A percentile compares a stretch with the other conserved stretches of the same genome.
phyloP scores from a whole-genome alignment of 2,329 filamentous ascomycete genomes.

The Colletotrichum lentis region DNA sequence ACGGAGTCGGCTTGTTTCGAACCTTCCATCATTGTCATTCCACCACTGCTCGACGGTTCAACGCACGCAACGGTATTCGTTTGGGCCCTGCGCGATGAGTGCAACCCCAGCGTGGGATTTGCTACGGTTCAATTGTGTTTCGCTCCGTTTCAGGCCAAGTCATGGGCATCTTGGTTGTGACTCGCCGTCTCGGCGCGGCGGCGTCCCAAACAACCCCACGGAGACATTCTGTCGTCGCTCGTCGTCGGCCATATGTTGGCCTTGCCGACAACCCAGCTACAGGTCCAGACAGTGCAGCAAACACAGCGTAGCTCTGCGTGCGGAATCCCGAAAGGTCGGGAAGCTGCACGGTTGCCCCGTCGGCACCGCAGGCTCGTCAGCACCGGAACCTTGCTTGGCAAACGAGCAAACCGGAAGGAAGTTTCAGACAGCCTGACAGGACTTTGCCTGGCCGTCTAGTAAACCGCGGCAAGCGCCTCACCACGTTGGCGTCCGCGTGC shows the following conservation, averaged over 20 bases:
- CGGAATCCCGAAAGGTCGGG: background rate
- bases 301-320: background rate
- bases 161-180: no score
- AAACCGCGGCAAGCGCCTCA: background rate
- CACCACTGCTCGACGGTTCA: conserved; percentile 8
- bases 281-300: conserved; percentile 18
- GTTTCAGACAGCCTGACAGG: background rate
- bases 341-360: conserved; percentile 1
- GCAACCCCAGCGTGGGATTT: conserved; percentile 18
- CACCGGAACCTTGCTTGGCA: background rate
- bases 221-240: background rate
- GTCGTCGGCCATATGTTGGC: background rate
- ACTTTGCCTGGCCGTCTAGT: background rate
- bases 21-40: background rate
- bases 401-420: background rate
- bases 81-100: conserved; percentile 10
- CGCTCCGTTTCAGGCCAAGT: conserved; percentile 24
- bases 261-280: conserved; percentile 8
- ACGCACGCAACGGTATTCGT: background rate
- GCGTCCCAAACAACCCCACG: no score
- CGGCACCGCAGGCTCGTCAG: conserved; percentile 15
- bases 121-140: conserved; percentile 11
- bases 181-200: background rate
- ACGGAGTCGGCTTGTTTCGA: conserved; percentile 2
- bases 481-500: background rate